A percentile compares a stretch with the other conserved stretches of the same genome.
These are phyloP conservation scores for Fabrea salina DNA, from an alignment of 169 alveolate genomes.

Conservation along the genomic window DNA sequence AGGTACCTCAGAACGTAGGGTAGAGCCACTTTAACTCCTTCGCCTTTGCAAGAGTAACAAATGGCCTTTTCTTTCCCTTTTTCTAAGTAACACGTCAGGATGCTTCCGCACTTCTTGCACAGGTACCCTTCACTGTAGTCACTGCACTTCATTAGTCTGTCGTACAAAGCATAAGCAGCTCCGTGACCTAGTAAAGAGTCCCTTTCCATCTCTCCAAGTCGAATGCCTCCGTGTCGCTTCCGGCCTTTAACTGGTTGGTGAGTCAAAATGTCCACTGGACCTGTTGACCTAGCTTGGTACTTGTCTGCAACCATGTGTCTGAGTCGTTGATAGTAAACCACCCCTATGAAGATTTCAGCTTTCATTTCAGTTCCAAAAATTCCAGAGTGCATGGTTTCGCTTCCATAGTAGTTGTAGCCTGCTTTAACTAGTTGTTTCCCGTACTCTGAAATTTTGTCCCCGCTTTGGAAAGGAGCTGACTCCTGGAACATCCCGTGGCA, in stretches of 20 bases:
- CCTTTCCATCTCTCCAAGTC: conserved; percentile 99
- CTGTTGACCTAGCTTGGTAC: conserved; percentile 94
- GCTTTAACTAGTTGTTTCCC: conserved; percentile 77
- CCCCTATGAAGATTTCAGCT: conserved; percentile 98
- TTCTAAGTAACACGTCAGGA: conserved; percentile 86
- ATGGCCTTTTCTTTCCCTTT: conserved; percentile 63
- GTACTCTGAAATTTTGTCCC: conserved; percentile 72
- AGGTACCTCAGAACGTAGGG: conserved; percentile 92
- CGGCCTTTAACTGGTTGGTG: conserved; percentile 99
- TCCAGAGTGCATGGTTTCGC: conserved; percentile 97
- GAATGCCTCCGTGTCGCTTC: conserved; percentile 98
- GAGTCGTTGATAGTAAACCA: conserved; percentile 97
- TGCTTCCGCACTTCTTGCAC: conserved; percentile 97
- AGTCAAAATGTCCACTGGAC: conserved; percentile 97
- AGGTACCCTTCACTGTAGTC: conserved; percentile 97
- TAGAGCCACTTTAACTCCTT: conserved; percentile 82
- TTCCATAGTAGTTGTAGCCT: conserved; percentile 98
- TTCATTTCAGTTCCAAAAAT: conserved; percentile 95
- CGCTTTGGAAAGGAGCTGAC: conserved; percentile 71
- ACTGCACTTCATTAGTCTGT: conserved; percentile 95
- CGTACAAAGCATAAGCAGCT: conserved; percentile 94
- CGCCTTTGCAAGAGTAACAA: conserved; percentile 84
- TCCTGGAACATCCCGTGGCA: conserved; percentile 92
- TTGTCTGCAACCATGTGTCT: conserved; percentile 98
- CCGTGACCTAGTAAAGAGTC: conserved; percentile 99